Conservation (phyloP, 164 flowering plant species). For the Stephania yunnanensis region DNA sequence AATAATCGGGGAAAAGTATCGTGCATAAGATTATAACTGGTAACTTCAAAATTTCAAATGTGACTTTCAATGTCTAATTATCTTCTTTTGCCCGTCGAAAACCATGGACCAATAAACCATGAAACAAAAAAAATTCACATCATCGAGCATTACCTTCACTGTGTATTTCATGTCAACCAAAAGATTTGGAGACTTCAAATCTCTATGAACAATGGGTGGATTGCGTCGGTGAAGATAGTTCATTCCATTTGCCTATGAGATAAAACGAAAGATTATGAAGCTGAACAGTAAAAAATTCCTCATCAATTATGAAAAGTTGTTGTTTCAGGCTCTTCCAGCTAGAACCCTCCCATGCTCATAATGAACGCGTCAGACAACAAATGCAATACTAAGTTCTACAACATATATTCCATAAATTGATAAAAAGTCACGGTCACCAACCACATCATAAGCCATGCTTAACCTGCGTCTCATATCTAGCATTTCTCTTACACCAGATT, state of each 20-base stretch:
- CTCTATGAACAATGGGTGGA: conserved; percentile 98
- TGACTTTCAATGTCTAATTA: background rate
- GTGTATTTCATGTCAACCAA: conserved; percentile 93
- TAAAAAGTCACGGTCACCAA: conserved; percentile 26
- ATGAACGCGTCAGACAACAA: background rate
- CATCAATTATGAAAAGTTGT: background rate
- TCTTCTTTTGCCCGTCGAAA: background rate
- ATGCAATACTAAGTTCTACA: background rate
- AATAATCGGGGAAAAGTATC: too few species aligned
- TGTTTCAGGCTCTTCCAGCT: background rate
- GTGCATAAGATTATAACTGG: background rate
- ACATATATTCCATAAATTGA: background rate
- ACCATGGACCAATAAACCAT: background rate
- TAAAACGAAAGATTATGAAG: conserved; percentile 5
- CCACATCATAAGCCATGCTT: conserved; percentile 97
- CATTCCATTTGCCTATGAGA: conserved; percentile 95
- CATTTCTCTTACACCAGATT: conserved; percentile 70
- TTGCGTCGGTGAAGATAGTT: conserved; percentile 93
- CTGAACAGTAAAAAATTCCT: background rate
- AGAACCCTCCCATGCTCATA: background rate
- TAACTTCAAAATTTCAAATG: background rate
- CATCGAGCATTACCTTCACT: conserved; percentile 63
- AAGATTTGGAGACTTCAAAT: conserved; percentile 95
- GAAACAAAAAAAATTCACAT: background rate
- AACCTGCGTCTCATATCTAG: conserved; percentile 88